Evolutionary conservation across 164 flowering plant genomes (phyloP).

Genomic region (Annona cherimola): DNA sequence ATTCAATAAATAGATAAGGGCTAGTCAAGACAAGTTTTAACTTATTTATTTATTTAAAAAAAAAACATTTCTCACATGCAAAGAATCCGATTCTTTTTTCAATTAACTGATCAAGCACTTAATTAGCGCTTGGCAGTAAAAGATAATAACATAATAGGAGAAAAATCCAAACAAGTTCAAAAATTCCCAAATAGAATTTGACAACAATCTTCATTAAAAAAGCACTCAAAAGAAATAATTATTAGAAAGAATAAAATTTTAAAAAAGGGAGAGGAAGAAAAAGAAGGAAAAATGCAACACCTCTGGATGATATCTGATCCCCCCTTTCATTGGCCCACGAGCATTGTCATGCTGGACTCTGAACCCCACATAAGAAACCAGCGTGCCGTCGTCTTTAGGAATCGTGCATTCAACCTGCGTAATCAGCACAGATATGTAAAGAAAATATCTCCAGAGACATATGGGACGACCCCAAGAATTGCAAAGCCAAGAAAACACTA

Average conservation of each 20-base stretch:
- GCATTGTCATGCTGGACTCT: conserved; percentile 93
- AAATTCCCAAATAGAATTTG: not conserved
- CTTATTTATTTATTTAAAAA: too few species aligned
- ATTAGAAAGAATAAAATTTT: not conserved
- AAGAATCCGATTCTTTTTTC: not conserved
- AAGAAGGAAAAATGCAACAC: conserved; percentile 19
- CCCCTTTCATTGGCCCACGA: conserved; percentile 97
- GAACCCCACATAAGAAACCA: conserved; percentile 78
- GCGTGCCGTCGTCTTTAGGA: conserved; percentile 82
- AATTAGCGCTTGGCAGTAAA: not conserved
- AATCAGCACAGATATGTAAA: conserved; percentile 1
- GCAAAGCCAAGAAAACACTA: conserved; percentile 5
- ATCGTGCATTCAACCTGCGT: conserved; percentile 90
- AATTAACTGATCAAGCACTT: not conserved
- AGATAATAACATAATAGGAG: too few species aligned
- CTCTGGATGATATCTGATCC: conserved; percentile 96
- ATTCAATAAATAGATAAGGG: too few species aligned
- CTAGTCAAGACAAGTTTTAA: too few species aligned
- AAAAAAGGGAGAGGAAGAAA: not conserved
- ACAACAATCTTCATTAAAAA: not conserved
- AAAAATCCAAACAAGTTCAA: not conserved
- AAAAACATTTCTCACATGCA: not conserved
- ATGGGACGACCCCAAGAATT: not conserved
- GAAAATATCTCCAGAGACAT: not conserved
- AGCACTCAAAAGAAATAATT: not conserved